phyloP scores from a whole-genome alignment of 2,329 filamentous ascomycete species.

The Pseudocercospora vitis region DNA sequence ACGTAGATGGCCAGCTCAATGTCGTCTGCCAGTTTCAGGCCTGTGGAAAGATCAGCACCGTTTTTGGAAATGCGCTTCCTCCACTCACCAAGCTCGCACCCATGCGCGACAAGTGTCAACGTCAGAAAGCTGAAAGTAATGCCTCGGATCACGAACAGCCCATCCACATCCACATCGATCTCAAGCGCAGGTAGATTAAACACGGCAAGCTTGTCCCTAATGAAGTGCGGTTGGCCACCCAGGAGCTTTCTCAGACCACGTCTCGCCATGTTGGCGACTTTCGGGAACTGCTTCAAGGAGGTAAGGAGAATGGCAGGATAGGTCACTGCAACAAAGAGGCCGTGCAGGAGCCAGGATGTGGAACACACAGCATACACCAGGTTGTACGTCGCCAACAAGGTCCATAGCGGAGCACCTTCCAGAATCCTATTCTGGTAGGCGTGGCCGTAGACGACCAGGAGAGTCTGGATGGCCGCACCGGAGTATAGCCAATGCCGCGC shows the following conservation, averaged over 20 bases:
- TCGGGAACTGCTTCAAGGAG: constrained; percentile 50
- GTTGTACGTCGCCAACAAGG: constrained; percentile 49
- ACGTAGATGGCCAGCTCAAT: constrained; percentile 55
- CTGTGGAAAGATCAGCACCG: constrained; percentile 14
- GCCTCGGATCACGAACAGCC: constrained; percentile 55
- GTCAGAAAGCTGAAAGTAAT: constrained; percentile 53
- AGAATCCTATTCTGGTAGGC: constrained; percentile 42
- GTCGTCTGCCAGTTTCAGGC: constrained; percentile 52
- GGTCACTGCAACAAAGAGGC: constrained; percentile 44
- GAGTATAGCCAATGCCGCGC: constrained; percentile 31
- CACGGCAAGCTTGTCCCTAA: constrained; percentile 53
- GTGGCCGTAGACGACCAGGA: constrained; percentile 30
- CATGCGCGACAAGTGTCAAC: constrained; percentile 53
- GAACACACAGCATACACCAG: constrained; percentile 49
- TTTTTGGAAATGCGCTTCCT: neutral
- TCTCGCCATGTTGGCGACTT: constrained; percentile 40
- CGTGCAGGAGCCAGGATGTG: constrained; percentile 55
- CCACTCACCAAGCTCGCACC: constrained; percentile 51
- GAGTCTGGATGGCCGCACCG: constrained; percentile 32
- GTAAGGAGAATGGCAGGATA: constrained; percentile 46
- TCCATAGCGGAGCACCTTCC: constrained; percentile 49
- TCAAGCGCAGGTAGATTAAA: constrained; percentile 54
- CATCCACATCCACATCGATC: constrained; percentile 56
- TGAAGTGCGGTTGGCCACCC: constrained; percentile 50
- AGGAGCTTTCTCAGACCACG: constrained; percentile 40